These are phyloP conservation scores for Camellia lanceoleosa DNA, from an alignment of 148 eudicot genomes.

Conservation along the genomic window DNA sequence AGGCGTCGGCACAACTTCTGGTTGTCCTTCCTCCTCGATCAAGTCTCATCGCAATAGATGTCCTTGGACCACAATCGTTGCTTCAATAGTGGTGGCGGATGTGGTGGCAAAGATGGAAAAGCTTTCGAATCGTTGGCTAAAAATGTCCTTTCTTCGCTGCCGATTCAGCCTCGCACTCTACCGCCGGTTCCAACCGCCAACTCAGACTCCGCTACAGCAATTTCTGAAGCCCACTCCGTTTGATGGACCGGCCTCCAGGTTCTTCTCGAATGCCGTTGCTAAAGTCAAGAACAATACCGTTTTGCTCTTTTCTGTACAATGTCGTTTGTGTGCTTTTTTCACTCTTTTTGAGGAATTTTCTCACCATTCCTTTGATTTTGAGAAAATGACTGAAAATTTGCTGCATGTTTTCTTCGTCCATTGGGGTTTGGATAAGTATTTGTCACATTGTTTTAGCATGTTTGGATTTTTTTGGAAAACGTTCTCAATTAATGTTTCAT, in stretches of 20 bases:
- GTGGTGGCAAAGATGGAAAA: too few relatives aligned
- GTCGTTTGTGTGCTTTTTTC: too few relatives aligned
- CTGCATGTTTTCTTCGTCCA: neutral
- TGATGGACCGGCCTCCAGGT: constrained; percentile 31
- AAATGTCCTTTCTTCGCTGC: constrained; percentile 22
- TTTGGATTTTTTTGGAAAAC: neutral
- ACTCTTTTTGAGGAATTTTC: neutral
- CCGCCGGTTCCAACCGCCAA: constrained; percentile 42
- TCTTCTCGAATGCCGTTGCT: constrained; percentile 59
- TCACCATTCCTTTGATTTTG: neutral
- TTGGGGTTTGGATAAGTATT: neutral
- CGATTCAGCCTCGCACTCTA: constrained; percentile 7
- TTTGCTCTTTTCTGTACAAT: neutral
- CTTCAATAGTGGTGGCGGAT: too few relatives aligned
- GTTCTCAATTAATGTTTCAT: neutral
- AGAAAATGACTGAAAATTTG: neutral
- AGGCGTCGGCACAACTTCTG: too few relatives aligned
- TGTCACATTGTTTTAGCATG: neutral
- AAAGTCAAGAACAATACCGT: constrained; percentile 69
- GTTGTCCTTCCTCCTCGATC: too few relatives aligned
- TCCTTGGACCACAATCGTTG: too few relatives aligned
- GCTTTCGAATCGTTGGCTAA: constrained; percentile 27
- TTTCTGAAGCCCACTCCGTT: constrained; percentile 26
- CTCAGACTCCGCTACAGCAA: constrained; percentile 66
- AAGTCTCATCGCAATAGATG: too few relatives aligned